Conservation (phyloP, 768 basidiomycete species). For the Boletus tomentosulus region DNA sequence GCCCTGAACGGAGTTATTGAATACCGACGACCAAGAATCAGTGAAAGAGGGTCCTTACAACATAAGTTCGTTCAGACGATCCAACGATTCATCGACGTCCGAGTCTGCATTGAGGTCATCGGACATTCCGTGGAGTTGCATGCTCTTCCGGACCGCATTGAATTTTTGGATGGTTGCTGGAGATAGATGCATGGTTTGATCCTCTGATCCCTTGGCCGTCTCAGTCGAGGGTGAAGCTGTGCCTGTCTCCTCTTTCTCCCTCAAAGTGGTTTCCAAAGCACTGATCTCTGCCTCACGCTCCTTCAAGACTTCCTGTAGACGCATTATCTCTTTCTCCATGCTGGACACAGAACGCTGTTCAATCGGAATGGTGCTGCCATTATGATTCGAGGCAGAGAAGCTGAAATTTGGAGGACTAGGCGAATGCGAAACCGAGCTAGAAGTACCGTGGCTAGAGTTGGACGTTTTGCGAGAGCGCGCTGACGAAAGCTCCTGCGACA, state of each 20-base stretch:
- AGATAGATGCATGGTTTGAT: conserved; percentile 45
- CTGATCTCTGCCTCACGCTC: conserved; percentile 91
- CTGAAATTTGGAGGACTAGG: conserved; percentile 56
- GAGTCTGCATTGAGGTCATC: conserved; percentile 32
- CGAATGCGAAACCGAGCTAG: conserved; percentile 62
- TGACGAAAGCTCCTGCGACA: conserved; percentile 95
- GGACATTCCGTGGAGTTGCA: conserved; percentile 48
- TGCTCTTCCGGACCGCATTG: conserved; percentile 64
- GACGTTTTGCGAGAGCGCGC: conserved; percentile 82
- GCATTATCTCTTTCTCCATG: conserved; percentile 93
- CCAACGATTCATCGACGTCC: conserved; percentile 64
- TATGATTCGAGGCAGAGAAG: conserved; percentile 47
- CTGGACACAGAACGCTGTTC: conserved; percentile 78
- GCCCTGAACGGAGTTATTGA: conserved; percentile 48
- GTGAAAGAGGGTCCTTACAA: conserved; percentile 47
- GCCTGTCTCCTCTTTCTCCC: conserved; percentile 32
- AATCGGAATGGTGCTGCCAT: conserved; percentile 21
- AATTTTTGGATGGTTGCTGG: conserved; percentile 73
- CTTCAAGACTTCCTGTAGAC: conserved; percentile 86
- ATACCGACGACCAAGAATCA: conserved; percentile 5
- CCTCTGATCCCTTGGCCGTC: conserved; percentile 12
- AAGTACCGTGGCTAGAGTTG: conserved; percentile 69
- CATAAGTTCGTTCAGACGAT: conserved; percentile 88
- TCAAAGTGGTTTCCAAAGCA: conserved; percentile 56
- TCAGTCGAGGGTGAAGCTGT: not conserved